Evolutionary conservation across 2,329 filamentous ascomycete species (phyloP), one percentile per base, ranked within the genome.

Genomic region (Phialophora chinensis): DNA sequence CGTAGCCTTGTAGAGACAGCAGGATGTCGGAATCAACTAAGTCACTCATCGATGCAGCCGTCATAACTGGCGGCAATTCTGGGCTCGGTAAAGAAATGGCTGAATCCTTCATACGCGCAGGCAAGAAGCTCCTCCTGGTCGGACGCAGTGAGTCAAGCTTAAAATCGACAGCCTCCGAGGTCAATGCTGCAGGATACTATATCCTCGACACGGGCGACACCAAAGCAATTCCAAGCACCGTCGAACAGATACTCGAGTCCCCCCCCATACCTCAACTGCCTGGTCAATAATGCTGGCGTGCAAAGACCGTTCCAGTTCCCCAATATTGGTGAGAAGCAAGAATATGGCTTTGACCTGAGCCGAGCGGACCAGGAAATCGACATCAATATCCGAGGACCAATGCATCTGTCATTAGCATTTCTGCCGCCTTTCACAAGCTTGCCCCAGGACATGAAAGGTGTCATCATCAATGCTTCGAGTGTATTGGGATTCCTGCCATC

Each of bases 271-370:
- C 73, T 87, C 2, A 85, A 88, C 74, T 87, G 85, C 69, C 73
- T 88, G 0, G 77, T 88, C 72, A 88, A 87, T 76, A 87, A 88
- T 62, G 85, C 85, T 0, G 85, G 85, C 1, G 83, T 87, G 0
- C 85, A 88, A 72, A 76, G 84, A 1, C 86, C 84, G 0, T 78
- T 88, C 1, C 74, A 84, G 17, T 77, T 85, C 0, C 79, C 77
- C 49, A 60, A 56, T 7, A 47, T 65, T 42, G 29, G 52, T 11
- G 72, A 77, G 20, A 72, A 67, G 69, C 8, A 62, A 67, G 12
- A 71, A 65, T 23, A 79, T 25, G 72, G 71, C n/a, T 74, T 75
- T 27, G 72, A 75, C 50, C 77, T 86, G 0, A 27, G 72, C 12
- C 84, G 84, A 63, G 85, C 84, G 0, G 85, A 87, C 66, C 77